Evolutionary conservation across 1,284 basidiomycete genomes (phyloP), one percentile per base, ranked within the genome.

Genomic region (Trametes hirsuta): DNA sequence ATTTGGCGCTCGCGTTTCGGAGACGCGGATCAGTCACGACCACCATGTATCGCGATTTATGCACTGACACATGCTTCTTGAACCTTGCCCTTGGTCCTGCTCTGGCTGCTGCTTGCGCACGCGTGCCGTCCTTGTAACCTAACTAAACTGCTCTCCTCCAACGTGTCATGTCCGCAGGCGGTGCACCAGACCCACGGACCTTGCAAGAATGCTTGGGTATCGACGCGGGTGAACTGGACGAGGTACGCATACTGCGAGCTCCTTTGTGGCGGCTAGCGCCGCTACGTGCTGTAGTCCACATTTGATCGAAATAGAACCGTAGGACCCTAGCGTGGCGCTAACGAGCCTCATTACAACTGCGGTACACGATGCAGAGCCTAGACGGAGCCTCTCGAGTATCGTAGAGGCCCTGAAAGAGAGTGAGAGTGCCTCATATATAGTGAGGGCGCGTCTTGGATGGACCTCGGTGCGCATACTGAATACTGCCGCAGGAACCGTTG

Each of bases 401-500:
- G 53, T 59, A 4, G 49, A 59, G 4, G 68, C 72, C 12, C 45
- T 75, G 11, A 53, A 63, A 21, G 52, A 59, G 0, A 59, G 65
- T 18, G 61, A 53, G 8, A 40, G 58, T 45, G 63, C 66, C 14
- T 58, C 59, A 4, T 59, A 63, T 9, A 62, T 75, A 30, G 75
- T 74, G 53, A 30, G 69, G 52, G 1, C 47, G 37, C 8, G 14
- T 14, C 5, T 37, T 2, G 14, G 6, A 21, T 30, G 42, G 18
- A 25, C 11, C 35, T 34, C 21, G 15, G 8, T 18, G 21, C 9
- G 11, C 12, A 15, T 11, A 15, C 41, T 22, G 37, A 46, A 42
- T 22, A 14, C 44, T 11, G 14, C 30, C 22, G 15, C 37, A 88
- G 86, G 84, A 87, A 67, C 78, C 84, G 4, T 69, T 88, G 58